Base-by-base conservation (phyloP, 768 basidiomycete species). In the Russula virescens region DNA sequence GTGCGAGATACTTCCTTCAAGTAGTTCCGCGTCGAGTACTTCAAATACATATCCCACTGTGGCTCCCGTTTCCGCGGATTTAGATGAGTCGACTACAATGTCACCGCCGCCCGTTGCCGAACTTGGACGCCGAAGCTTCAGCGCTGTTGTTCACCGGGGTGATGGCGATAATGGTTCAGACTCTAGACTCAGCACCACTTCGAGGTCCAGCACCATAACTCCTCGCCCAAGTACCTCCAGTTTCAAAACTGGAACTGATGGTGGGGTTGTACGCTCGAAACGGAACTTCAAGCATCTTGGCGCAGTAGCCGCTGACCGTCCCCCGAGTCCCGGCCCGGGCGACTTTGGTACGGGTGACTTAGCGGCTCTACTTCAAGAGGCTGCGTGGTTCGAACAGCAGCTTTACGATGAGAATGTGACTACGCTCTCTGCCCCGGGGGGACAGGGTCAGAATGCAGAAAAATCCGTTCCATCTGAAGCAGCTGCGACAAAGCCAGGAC, bases 271-370 rank as follows among this genome's bases (percentile, higher is more conserved):
- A 42, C 67, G 67, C 45, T 68, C 67, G 38, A 68, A 68, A 49
- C 56, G 67, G 46, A 66, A 68, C 34, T 68, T 68, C 47, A 68
- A 68, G 61, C 67, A 68, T 42, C 65, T 68, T 31, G 60, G 58
- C 11, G 56, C 58, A 23, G 60, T 63, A n/a, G 26, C 58, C 7
- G 66, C 72, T 34, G 75, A 80, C 63, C 64, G 73, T 7, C 76
- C 80, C 2, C 23, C 75, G 26, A 84, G 77, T 68, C 82, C 83
- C 35, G 80, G 78, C 7, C 73, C 64, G 40, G 80, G 79, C 4
- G 86, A 88, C 53, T 68, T 88, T 45, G 81, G 78, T 8, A 73
- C 66, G 35, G 80, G 79, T 2, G 86, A 88, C 50, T 69, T 88
- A 59, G 77, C 81, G 5, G 71, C 75, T 35, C 72, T 88, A 51